Conservation (phyloP, 2,329 filamentous ascomycete genomes). For the Botrytis paeoniae region DNA sequence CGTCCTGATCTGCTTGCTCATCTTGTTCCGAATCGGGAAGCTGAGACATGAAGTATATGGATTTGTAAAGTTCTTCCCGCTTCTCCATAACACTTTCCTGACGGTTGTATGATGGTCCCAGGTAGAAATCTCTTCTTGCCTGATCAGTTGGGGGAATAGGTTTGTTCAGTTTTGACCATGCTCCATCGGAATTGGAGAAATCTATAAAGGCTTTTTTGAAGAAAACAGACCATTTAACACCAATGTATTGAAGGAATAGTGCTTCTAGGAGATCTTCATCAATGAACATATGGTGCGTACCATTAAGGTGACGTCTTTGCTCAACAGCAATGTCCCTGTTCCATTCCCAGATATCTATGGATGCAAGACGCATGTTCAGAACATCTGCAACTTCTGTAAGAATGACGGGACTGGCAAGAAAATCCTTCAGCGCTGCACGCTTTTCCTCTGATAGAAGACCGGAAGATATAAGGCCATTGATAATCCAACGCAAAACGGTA, state of each 20-base stretch:
- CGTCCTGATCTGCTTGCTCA: constrained; percentile 22
- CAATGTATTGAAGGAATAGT: constrained; percentile 53
- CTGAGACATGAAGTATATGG: constrained; percentile 35
- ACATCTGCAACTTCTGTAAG: constrained; percentile 55
- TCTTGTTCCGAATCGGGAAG: constrained; percentile 28
- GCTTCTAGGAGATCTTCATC: constrained; percentile 57
- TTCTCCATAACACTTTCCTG: constrained; percentile 29
- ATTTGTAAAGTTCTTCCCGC: constrained; percentile 31
- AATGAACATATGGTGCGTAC: constrained; percentile 59
- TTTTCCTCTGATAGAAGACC: constrained; percentile 54
- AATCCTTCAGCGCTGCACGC: constrained; percentile 48
- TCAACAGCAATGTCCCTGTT: constrained; percentile 46
- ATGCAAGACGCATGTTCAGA: constrained; percentile 53
- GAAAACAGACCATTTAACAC: constrained; percentile 49
- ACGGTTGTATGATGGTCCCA: constrained; percentile 24
- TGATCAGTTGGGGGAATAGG: constrained; percentile 24
- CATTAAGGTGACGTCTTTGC: constrained; percentile 54
- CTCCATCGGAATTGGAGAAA: constrained; percentile 29
- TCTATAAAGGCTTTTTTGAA: constrained; percentile 44
- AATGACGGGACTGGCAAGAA: constrained; percentile 48
- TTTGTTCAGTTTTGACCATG: constrained; percentile 29
- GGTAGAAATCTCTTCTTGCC: constrained; percentile 31
- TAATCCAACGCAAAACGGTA: constrained; percentile 44
- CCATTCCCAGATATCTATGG: constrained; percentile 53
- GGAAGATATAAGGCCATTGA: constrained; percentile 47